phyloP scores from a whole-genome alignment of 208 protist species.

The Jaenimonas drosophilae region DNA sequence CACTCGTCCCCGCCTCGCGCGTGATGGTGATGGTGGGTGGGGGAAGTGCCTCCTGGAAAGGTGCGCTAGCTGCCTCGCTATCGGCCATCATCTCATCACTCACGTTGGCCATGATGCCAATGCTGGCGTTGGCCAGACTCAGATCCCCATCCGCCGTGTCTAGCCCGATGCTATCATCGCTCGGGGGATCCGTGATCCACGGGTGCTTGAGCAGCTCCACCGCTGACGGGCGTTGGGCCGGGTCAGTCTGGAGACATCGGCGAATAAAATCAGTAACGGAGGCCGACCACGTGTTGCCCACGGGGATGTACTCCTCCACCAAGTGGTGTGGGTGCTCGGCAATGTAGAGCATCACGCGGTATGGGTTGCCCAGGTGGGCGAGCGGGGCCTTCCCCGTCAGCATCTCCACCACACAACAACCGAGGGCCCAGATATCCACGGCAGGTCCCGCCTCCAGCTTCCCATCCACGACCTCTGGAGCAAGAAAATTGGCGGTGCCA shows the following conservation, averaged over 20 bases:
- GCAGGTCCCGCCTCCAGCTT: conserved; percentile 12
- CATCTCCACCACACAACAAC: conserved; percentile 89
- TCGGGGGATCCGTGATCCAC: too few relatives aligned
- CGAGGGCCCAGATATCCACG: conserved; percentile 88
- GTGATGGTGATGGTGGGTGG: too few relatives aligned
- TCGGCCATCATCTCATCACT: too few relatives aligned
- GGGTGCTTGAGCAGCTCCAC: conserved; percentile 43
- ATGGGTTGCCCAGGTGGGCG: conserved; percentile 52
- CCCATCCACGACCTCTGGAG: conserved; percentile 76
- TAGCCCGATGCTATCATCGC: too few relatives aligned
- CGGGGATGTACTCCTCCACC: conserved; percentile 47
- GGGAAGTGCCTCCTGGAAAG: too few relatives aligned
- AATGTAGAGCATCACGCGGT: conserved; percentile 72
- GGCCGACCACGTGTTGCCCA: conserved; percentile 29
- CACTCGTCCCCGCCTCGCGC: too few relatives aligned
- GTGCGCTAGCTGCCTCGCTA: too few relatives aligned
- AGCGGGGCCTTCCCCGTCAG: conserved; percentile 61
- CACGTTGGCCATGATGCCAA: too few relatives aligned
- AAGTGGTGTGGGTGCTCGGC: conserved; percentile 35
- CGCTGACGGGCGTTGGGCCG: conserved; percentile 33
- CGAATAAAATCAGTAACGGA: conserved; percentile 47
- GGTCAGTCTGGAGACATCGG: conserved; percentile 46
- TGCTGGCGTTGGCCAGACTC: too few relatives aligned
- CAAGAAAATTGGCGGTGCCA: conserved; percentile 90
- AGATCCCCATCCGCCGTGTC: too few relatives aligned